A percentile compares a stretch with the other conserved stretches of the same genome.
These are phyloP conservation scores for Miscanthus lutarioriparius DNA, from an alignment of 176 grass and related monocot species.

Conservation along the genomic window DNA sequence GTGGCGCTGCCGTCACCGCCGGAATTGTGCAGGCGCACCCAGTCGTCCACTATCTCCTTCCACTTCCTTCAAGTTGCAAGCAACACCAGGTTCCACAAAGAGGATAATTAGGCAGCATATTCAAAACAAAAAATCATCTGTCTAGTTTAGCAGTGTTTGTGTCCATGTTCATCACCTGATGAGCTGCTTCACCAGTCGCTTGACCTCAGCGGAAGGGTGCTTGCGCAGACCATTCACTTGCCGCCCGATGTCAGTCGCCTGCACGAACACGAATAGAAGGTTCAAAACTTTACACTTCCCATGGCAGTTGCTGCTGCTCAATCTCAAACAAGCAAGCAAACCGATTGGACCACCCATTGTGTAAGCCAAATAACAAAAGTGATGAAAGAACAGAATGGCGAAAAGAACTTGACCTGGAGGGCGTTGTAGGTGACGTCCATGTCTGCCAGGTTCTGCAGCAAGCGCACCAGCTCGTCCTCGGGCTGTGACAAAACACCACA, in stretches of 20 bases:
- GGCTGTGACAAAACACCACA: slow-evolving; percentile 46
- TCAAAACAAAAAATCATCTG: background rate
- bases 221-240: slow-evolving; percentile 60
- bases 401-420: slow-evolving; percentile 43
- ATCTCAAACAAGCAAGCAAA: background rate
- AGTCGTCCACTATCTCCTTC: slow-evolving; percentile 66
- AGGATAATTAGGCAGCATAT: slow-evolving; percentile 21
- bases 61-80: slow-evolving; percentile 66
- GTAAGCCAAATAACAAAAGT: background rate
- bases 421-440: slow-evolving; percentile 68
- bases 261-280: background rate
- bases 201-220: slow-evolving; percentile 58
- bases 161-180: slow-evolving; percentile 52
- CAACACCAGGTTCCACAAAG: slow-evolving; percentile 35
- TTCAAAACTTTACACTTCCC: no score
- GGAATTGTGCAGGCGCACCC: slow-evolving; percentile 52
- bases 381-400: background rate
- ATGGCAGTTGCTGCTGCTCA: background rate
- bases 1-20: slow-evolving; percentile 37
- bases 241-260: slow-evolving; percentile 70
- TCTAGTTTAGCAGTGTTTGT: background rate
- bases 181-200: slow-evolving; percentile 58
- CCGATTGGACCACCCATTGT: background rate
- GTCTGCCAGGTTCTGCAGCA: slow-evolving; percentile 54
- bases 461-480: slow-evolving; percentile 56